Evolutionary conservation across 805 yeast genomes (phyloP).

Genomic region (Ogataea nakhonphanomensis): DNA sequence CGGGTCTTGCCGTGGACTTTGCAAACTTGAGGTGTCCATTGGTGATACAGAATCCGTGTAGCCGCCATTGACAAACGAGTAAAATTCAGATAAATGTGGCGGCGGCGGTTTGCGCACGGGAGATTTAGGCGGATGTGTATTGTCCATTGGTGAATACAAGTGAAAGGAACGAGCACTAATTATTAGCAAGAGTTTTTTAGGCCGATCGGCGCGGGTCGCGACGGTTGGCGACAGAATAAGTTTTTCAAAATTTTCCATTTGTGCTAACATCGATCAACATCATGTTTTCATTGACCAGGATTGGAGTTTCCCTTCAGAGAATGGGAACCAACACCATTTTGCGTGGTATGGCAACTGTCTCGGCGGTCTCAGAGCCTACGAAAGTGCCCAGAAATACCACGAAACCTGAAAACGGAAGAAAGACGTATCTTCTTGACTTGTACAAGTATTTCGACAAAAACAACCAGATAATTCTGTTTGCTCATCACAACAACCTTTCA

Average conservation of each 20-base stretch:
- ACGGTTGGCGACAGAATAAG: not conserved
- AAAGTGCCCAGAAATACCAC: conserved; percentile 33
- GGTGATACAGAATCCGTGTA: not conserved
- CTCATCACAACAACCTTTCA: conserved; percentile 80
- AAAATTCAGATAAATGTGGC: conserved; percentile 59
- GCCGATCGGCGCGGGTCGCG: conserved; percentile 8
- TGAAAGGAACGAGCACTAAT: not conserved
- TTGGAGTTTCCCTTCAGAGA: not conserved
- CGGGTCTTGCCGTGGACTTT: conserved; percentile 1
- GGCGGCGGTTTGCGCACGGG: conserved; percentile 37
- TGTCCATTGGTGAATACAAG: conserved; percentile 7
- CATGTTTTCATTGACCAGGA: conserved; percentile 4
- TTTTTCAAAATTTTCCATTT: conserved; percentile 9
- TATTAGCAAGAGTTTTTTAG: conserved; percentile 2
- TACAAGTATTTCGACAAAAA: conserved; percentile 68
- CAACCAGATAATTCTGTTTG: conserved; percentile 68
- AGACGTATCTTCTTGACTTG: conserved; percentile 79
- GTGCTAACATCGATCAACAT: not conserved
- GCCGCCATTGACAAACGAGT: conserved; percentile 43
- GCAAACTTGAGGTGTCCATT: conserved; percentile 3
- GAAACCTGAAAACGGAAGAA: conserved; percentile 69
- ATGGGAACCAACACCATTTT: not conserved
- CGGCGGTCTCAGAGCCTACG: not conserved
- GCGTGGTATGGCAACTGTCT: conserved; percentile 1
- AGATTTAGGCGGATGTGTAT: conserved; percentile 17